Percentiles rank a stretch among this genome's conserved stretches.
phyloP scores from a whole-genome alignment of 192 early-diverging fungal genomes.

The Coemansia sp. region DNA sequence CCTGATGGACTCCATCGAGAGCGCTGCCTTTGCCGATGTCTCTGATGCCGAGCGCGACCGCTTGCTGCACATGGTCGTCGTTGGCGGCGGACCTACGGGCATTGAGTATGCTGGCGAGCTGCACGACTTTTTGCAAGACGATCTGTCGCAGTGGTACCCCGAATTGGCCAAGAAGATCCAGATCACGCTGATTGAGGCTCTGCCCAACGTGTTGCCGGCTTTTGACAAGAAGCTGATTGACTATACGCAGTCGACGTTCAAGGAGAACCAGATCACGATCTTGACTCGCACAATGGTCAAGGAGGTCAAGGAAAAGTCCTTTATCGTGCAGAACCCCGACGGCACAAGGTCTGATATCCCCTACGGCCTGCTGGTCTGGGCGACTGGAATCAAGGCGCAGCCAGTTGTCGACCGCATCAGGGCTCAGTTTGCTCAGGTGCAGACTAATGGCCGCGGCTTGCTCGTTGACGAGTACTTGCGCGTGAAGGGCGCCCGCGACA shows the following conservation, averaged over 20 bases:
- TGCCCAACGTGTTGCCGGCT: conserved; percentile 68
- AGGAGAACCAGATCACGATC: conserved; percentile 73
- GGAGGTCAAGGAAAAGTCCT: conserved; percentile 61
- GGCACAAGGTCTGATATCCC: conserved; percentile 54
- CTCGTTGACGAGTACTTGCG: conserved; percentile 74
- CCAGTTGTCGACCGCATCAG: conserved; percentile 58
- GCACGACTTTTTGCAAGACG: conserved; percentile 81
- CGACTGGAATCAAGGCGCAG: conserved; percentile 70
- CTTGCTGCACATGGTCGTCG: conserved; percentile 77
- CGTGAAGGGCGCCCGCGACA: conserved; percentile 65
- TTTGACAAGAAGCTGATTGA: conserved; percentile 74
- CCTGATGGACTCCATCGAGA: conserved; percentile 78
- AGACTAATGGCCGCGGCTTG: conserved; percentile 57
- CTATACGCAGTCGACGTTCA: conserved; percentile 75
- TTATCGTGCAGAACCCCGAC: conserved; percentile 60
- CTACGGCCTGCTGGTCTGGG: conserved; percentile 74
- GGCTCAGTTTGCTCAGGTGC: conserved; percentile 35
- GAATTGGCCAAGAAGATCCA: conserved; percentile 60
- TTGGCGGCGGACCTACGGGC: conserved; percentile 87
- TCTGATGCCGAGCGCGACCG: conserved; percentile 63
- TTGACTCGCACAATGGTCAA: conserved; percentile 66
- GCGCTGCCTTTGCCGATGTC: conserved; percentile 66
- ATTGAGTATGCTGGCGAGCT: conserved; percentile 73
- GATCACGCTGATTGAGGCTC: conserved; percentile 78
- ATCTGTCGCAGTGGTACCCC: conserved; percentile 74